Evolutionary conservation across 108 stramenopile species (phyloP).

Genomic region (Nitzschia sp.): DNA sequence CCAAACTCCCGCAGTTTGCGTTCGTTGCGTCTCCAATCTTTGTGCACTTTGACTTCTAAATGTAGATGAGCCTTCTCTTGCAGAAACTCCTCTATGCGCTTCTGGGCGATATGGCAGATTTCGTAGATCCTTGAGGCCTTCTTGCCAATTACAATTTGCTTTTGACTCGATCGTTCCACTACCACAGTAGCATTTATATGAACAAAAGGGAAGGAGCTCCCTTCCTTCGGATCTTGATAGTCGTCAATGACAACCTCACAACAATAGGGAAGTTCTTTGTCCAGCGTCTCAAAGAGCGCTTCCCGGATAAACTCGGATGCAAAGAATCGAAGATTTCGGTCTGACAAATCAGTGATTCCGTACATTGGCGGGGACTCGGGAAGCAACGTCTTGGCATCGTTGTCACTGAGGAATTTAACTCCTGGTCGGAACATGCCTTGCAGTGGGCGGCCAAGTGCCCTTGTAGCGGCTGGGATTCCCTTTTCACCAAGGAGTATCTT

Average conservation of each 20-base stretch:
- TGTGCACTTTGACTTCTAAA: constrained; percentile 84
- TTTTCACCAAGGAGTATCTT: constrained; percentile 59
- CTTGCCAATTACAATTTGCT: constrained; percentile 91
- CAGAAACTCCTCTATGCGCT: constrained; percentile 73
- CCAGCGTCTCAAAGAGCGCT: constrained; percentile 70
- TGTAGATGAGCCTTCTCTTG: constrained; percentile 76
- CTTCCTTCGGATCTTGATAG: constrained; percentile 80
- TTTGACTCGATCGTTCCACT: constrained; percentile 90
- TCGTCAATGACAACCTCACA: constrained; percentile 85
- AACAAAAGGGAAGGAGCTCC: constrained; percentile 40
- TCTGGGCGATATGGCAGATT: constrained; percentile 78
- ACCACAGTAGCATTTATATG: constrained; percentile 78
- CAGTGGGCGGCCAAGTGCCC: constrained; percentile 75
- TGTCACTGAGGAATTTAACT: constrained; percentile 44
- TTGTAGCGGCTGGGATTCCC: constrained; percentile 64
- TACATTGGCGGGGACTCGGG: constrained; percentile 75
- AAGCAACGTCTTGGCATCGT: constrained; percentile 49
- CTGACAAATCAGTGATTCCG: constrained; percentile 71
- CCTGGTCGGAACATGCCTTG: constrained; percentile 70
- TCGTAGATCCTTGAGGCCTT: constrained; percentile 83
- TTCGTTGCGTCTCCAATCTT: constrained; percentile 91
- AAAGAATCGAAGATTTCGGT: constrained; percentile 85
- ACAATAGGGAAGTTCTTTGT: constrained; percentile 93
- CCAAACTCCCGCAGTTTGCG: constrained; percentile 79
- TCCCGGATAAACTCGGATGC: constrained; percentile 84